phyloP scores from a whole-genome alignment of 176 grass and related monocot species.

The Eleusine coracana region DNA sequence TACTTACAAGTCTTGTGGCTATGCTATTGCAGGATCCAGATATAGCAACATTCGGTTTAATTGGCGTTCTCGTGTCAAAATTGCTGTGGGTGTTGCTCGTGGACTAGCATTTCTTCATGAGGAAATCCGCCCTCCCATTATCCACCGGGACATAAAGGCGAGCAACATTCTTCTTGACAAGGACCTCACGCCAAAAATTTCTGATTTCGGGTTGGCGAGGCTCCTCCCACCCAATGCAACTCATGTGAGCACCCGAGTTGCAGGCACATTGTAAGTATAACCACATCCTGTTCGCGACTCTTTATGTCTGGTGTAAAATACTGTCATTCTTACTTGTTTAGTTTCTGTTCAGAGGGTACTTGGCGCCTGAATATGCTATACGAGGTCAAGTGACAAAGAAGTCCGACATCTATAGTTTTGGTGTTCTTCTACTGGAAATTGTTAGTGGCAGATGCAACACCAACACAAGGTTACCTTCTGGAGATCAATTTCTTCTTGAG shows the following conservation, averaged over 20 bases:
- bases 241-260: constrained; percentile 90
- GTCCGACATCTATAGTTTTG: constrained; percentile 81
- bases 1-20: constrained; percentile 37
- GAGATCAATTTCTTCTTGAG: constrained; percentile 81
- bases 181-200: constrained; percentile 80
- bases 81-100: constrained; percentile 70
- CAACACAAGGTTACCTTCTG: constrained; percentile 63
- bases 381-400: constrained; percentile 89
- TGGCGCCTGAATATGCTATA: constrained; percentile 93
- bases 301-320: background rate
- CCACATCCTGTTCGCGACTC: background rate
- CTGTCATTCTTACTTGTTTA: constrained; percentile 25
- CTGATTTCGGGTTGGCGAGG: constrained; percentile 85
- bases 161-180: constrained; percentile 95
- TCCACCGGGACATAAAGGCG: constrained; percentile 95
- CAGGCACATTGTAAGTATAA: constrained; percentile 80
- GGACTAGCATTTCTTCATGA: constrained; percentile 92
- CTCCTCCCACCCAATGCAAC: constrained; percentile 73
- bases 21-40: constrained; percentile 53
- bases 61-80: constrained; percentile 72
- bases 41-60: constrained; percentile 65
- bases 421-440: constrained; percentile 83
- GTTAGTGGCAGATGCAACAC: constrained; percentile 77
- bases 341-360: constrained; percentile 62
- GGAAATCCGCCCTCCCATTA: constrained; percentile 65